Evolutionary conservation across 345 rosid genomes (phyloP), one percentile per base, ranked within the genome.

Genomic region (Excoecaria agallocha): DNA sequence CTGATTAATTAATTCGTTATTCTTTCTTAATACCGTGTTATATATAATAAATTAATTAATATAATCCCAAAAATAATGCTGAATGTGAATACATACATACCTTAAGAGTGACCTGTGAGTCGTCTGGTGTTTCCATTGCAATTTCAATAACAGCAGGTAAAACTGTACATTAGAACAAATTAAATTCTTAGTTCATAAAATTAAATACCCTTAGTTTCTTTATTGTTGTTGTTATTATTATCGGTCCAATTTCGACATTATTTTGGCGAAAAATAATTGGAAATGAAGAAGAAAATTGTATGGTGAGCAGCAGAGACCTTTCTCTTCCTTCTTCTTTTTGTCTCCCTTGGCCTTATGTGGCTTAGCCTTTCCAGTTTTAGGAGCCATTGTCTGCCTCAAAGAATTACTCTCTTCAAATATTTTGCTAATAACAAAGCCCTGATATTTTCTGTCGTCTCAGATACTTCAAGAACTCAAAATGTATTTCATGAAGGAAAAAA

Each of bases 301-400:
- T 22, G 48, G 38, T 10, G 39, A 38, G 8, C 25, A 5, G 43
- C 1, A 12, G n/a, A 25, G 70, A 80, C 83, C 83, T 80, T 76
- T 80, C 65, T 80, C 83, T 61, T 80, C 83, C 71, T 76, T 80
- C 57, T 80, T 80, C 79, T 80, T 80, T 30, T 76, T 80, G 12
- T 80, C 83, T 59, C 83, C 83, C 19, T 76, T 80, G 48, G 79
- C 79, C 62, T 80, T 80, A 68, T 80, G 79, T 4, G 77, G 76
- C 55, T 80, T 80, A 19, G 83, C 72, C 76, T 76, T 80, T 17
- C 83, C 83, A 43, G 79, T 76, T 72, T 76, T 76, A 3, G 83
- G 83, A 76, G 79, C 83, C 83, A 80, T 79, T 56, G 30, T 66
- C 30, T 30, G 64, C 57, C 13, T 71, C 60, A 48, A 68, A 45